Conservation (phyloP, 2,329 filamentous ascomycete species). For the Colletotrichum sp. region DNA sequence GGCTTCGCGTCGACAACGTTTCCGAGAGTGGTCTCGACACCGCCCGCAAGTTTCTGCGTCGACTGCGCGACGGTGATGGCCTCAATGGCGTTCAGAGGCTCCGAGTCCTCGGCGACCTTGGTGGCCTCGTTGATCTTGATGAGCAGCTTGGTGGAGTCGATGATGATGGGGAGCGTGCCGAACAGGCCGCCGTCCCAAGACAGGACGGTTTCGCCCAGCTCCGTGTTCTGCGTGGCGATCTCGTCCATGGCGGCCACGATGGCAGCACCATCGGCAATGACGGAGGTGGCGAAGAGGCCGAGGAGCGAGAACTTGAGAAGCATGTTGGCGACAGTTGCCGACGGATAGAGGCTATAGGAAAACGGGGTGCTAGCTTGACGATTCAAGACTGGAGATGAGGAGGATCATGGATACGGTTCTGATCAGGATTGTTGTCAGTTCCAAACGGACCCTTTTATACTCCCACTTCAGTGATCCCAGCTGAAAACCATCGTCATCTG, state of each 20-base stretch:
- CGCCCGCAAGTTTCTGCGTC: constrained; percentile 36
- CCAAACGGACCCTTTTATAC: neutral
- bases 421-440: neutral
- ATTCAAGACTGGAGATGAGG: neutral
- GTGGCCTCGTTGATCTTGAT: constrained; percentile 42
- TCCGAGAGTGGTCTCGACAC: constrained; percentile 42
- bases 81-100: constrained; percentile 40
- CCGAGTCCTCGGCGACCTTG: constrained; percentile 38
- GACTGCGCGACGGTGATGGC: constrained; percentile 42
- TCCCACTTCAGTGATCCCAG: neutral
- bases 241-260: constrained; percentile 39
- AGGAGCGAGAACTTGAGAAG: constrained; percentile 16
- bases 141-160: constrained; percentile 42
- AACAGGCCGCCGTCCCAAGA: constrained; percentile 43
- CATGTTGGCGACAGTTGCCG: neutral
- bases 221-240: constrained; percentile 36
- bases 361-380: neutral
- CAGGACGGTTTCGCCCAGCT: constrained; percentile 37
- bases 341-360: neutral
- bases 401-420: neutral
- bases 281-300: constrained; percentile 17
- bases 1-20: constrained; percentile 43
- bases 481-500: neutral
- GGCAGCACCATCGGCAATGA: constrained; percentile 35
- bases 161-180: constrained; percentile 43